phyloP scores from a whole-genome alignment of 2,329 filamentous ascomycete genomes.

The Xylaria sp. region DNA sequence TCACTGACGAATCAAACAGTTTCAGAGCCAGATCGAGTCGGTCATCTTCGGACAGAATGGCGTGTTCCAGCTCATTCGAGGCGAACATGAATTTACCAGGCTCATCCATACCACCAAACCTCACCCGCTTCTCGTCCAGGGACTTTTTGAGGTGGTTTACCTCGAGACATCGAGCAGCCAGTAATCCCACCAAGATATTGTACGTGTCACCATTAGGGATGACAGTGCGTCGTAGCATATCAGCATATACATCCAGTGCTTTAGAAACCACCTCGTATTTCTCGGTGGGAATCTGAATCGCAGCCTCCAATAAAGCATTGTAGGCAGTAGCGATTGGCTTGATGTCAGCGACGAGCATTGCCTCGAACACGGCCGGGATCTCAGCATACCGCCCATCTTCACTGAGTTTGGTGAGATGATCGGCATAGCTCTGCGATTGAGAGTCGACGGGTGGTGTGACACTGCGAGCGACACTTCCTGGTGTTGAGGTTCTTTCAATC shows the following conservation, averaged over 20 bases:
- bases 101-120: conserved; percentile 78
- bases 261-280: conserved; percentile 88
- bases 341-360: conserved; percentile 84
- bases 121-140: conserved; percentile 82
- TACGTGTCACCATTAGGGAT: conserved; percentile 87
- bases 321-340: conserved; percentile 88
- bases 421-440: conserved; percentile 77
- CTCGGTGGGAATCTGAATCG: conserved; percentile 82
- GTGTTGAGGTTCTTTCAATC: conserved; percentile 55
- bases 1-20: conserved; percentile 81
- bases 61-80: conserved; percentile 87
- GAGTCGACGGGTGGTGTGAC: conserved; percentile 70
- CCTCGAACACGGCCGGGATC: conserved; percentile 90
- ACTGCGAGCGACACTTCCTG: conserved; percentile 63
- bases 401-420: conserved; percentile 80
- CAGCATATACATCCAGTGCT: conserved; percentile 92
- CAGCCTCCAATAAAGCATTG: conserved; percentile 87
- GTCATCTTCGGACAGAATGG: conserved; percentile 87
- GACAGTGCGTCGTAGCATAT: conserved; percentile 91
- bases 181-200: conserved; percentile 83
- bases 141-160: conserved; percentile 76
- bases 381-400: conserved; percentile 80
- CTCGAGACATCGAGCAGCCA: conserved; percentile 84
- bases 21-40: conserved; percentile 86
- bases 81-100: conserved; percentile 78